Evolutionary conservation across 176 grass and related monocot species (phyloP).

Genomic region (Chrysopogon serrulatus): DNA sequence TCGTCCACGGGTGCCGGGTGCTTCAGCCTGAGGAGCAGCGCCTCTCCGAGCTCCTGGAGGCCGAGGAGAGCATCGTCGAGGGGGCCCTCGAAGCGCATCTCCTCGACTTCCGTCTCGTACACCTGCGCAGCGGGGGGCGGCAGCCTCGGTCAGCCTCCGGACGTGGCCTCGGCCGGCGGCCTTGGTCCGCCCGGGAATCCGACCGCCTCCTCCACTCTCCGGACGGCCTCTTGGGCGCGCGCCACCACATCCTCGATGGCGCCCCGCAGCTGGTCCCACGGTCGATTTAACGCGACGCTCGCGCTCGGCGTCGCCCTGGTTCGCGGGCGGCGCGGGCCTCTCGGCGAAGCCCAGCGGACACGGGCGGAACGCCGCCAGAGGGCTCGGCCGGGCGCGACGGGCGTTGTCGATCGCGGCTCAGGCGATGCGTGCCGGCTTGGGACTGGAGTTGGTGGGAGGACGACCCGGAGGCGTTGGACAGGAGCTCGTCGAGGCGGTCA

Average conservation of each 20-base stretch:
- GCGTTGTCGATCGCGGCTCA: too few species aligned
- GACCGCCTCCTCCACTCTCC: constrained; percentile 48
- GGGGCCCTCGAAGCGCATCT: constrained; percentile 56
- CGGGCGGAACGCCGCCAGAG: constrained; percentile 27
- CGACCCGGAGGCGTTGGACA: constrained; percentile 4
- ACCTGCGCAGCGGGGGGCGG: constrained; percentile 36
- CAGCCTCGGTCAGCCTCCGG: constrained; percentile 39
- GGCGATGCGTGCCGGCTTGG: constrained; percentile 47
- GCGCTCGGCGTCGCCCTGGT: neutral
- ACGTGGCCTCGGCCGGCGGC: too few species aligned
- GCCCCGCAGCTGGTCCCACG: constrained; percentile 38
- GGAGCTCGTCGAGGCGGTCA: constrained; percentile 2
- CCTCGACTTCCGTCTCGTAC: constrained; percentile 50
- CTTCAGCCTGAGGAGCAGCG: constrained; percentile 45
- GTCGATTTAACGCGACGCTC: constrained; percentile 28
- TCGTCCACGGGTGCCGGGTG: neutral
- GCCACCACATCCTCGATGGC: constrained; percentile 32
- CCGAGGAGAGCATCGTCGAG: constrained; percentile 54
- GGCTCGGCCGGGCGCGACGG: constrained; percentile 22
- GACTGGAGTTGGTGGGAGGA: constrained; percentile 44
- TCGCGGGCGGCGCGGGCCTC: neutral
- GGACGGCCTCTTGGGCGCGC: constrained; percentile 39
- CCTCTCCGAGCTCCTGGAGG: constrained; percentile 52
- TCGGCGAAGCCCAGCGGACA: constrained; percentile 28
- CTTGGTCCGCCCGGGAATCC: constrained; percentile 58